Evolutionary conservation across 495 filamentous ascomycete species (phyloP).

Genomic region (Massariosphaeria phaeospora): DNA sequence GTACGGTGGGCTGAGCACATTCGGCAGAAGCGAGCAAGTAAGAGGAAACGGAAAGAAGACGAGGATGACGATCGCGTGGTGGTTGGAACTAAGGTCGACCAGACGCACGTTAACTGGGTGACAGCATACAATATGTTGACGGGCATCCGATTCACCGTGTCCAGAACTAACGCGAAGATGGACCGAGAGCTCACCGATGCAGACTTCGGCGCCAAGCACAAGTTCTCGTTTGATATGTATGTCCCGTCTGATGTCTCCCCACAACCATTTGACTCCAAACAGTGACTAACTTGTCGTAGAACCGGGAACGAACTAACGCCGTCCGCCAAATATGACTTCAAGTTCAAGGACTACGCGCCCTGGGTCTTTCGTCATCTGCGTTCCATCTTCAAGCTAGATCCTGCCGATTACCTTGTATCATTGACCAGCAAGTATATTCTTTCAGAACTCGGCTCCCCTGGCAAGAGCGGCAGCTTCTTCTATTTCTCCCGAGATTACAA

Average conservation of each 20-base stretch:
- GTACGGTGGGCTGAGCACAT: slow-evolving; percentile 88
- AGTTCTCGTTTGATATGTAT: slow-evolving; percentile 98
- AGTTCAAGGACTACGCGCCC: slow-evolving; percentile 99
- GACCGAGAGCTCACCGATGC: slow-evolving; percentile 80
- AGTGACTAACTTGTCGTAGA: no score
- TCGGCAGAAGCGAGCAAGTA: slow-evolving; percentile 81
- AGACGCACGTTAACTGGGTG: slow-evolving; percentile 95
- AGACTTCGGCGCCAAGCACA: slow-evolving; percentile 88
- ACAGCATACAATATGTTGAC: slow-evolving; percentile 99
- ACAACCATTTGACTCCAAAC: no score
- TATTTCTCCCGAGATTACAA: slow-evolving; percentile 99
- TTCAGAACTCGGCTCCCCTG: slow-evolving; percentile 92
- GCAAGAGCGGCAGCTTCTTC: slow-evolving; percentile 98
- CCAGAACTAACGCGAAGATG: slow-evolving; percentile 93
- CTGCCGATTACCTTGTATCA: slow-evolving; percentile 97
- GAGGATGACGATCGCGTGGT: slow-evolving; percentile 88
- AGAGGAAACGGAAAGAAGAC: slow-evolving; percentile 72
- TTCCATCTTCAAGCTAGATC: slow-evolving; percentile 82
- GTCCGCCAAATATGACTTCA: slow-evolving; percentile 99
- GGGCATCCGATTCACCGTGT: slow-evolving; percentile 94
- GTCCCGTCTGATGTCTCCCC: slow-evolving; percentile 31
- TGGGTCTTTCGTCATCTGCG: slow-evolving; percentile 97
- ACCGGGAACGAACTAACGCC: slow-evolving; percentile 96
- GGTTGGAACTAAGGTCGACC: slow-evolving; percentile 97
- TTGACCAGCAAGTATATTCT: slow-evolving; percentile 98